Conservation (phyloP, 2,329 filamentous ascomycete species). For the Hymenoscyphus fraxineus region DNA sequence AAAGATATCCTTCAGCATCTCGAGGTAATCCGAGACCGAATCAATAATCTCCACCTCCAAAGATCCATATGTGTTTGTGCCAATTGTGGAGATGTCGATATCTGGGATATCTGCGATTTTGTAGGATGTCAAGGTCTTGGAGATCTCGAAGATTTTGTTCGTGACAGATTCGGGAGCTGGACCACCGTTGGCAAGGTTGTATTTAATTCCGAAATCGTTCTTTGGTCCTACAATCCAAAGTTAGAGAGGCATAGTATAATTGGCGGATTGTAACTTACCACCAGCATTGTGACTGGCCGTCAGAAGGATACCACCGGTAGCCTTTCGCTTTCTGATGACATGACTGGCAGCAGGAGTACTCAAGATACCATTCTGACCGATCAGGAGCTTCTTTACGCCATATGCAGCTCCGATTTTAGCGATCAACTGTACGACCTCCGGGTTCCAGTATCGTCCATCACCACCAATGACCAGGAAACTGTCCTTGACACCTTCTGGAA, state of each 20-base stretch:
- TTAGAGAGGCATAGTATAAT: constrained; percentile 6
- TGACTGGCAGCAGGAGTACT: constrained; percentile 96
- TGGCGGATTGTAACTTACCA: constrained; percentile 49
- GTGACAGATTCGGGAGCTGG: constrained; percentile 94
- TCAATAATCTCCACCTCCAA: constrained; percentile 95
- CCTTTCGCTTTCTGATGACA: constrained; percentile 89
- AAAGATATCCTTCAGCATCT: constrained; percentile 98
- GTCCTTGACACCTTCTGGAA: constrained; percentile 86
- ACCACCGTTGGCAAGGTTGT: constrained; percentile 95
- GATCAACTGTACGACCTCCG: constrained; percentile 92
- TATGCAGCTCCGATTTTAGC: constrained; percentile 96
- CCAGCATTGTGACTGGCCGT: constrained; percentile 98
- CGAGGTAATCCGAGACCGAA: constrained; percentile 85
- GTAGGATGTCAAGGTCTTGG: constrained; percentile 87
- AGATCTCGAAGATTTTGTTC: constrained; percentile 93
- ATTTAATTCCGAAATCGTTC: constrained; percentile 99
- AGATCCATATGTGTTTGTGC: constrained; percentile 75
- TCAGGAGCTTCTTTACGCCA: constrained; percentile 96
- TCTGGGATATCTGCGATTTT: constrained; percentile 86
- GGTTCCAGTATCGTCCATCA: constrained; percentile 96
- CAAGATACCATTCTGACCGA: constrained; percentile 94
- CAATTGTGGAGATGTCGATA: constrained; percentile 78
- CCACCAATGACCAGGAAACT: constrained; percentile 89
- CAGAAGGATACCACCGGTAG: constrained; percentile 92
- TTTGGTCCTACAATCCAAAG: constrained; percentile 61